Evolutionary conservation across 371 early-diverging fungal species (phyloP).

Genomic region (Fennellomyces sp.): DNA sequence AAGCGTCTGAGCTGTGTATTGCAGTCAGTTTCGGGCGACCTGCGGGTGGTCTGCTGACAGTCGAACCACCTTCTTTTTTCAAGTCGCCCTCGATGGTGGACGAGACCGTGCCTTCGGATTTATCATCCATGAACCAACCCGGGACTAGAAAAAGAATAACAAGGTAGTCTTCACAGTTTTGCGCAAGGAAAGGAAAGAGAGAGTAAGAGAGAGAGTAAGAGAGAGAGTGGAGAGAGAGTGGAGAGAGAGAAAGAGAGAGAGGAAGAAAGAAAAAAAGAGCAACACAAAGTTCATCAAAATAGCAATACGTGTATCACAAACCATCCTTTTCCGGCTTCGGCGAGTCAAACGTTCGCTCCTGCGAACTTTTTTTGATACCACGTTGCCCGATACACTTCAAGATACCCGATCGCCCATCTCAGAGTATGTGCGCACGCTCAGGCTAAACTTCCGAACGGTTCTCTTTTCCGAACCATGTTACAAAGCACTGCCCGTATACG

Average conservation of each 20-base stretch:
- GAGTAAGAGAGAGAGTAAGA: constrained; percentile 2
- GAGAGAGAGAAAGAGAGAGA: constrained; percentile 2
- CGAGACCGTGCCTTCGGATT: background rate
- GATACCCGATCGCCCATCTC: no score
- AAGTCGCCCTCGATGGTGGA: background rate
- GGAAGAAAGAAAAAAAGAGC: background rate
- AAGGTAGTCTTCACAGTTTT: background rate
- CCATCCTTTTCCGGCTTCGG: no score
- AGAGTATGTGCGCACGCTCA: no score
- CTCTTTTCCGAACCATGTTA: no score
- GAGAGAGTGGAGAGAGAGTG: background rate
- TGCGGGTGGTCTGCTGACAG: background rate
- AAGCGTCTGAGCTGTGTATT: constrained; percentile 38
- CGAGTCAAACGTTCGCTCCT: no score
- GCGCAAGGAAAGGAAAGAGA: constrained; percentile 1
- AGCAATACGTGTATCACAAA: no score
- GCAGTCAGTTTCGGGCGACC: constrained; percentile 34
- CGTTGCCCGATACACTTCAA: no score
- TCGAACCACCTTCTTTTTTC: background rate
- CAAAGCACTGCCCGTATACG: no score
- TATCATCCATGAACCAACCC: constrained; percentile 3
- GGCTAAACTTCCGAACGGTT: no score
- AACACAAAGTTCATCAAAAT: no score
- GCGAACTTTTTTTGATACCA: no score
- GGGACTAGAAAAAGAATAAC: background rate